Evolutionary conservation across 257 asterid genomes (phyloP), one percentile per base, ranked within the genome.

Genomic region (Ophiorrhiza pumila): DNA sequence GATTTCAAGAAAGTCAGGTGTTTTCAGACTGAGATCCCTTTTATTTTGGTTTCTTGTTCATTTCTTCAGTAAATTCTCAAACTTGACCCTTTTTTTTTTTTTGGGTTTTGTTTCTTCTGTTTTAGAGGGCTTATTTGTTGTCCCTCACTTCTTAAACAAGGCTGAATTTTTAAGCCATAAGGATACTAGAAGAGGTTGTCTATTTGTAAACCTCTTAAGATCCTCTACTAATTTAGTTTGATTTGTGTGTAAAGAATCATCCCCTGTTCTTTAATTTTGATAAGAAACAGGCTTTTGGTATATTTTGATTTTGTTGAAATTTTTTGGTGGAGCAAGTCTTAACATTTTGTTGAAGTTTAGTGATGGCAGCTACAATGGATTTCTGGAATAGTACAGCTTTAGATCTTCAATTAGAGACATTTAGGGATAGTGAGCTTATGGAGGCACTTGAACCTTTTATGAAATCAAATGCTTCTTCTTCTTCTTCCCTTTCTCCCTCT

Each of bases 381-480:
- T 80, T 85, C 77, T 90, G 96, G 96, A 85, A 80, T 81, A 81
- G 85, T 79, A 25, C 81, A 23, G 62, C 71, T 65, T 76, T 84
- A 76, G 91, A 85, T 73, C 39, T 46, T 55, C 25, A 50, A 17
- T 25, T 58, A 49, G 84, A 88, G 55, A 86, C 90, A 14, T 81
- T 84, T 23, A 69, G 53, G 52, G 98, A 96, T 58, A 91, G 91
- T 52, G 99, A 95, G 76, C 68, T 95, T 0, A 95, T 92, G 98
- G 96, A 95, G 82, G 99, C 91, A 78, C 96, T 95, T 84, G 95
- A 80, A 41, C 98, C 99, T 87, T 95, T 95, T 87, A 88, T 91
- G 86, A 92, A 88, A 79, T 64, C 80, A 41, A 84, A 92, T 87
- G 88, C 89, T 85, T 82, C 91, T 65, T 57, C 68, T 27, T 72